Evolutionary conservation across 2,329 filamentous ascomycete genomes (phyloP).

Genomic region (Teratosphaeriaceae sp.): DNA sequence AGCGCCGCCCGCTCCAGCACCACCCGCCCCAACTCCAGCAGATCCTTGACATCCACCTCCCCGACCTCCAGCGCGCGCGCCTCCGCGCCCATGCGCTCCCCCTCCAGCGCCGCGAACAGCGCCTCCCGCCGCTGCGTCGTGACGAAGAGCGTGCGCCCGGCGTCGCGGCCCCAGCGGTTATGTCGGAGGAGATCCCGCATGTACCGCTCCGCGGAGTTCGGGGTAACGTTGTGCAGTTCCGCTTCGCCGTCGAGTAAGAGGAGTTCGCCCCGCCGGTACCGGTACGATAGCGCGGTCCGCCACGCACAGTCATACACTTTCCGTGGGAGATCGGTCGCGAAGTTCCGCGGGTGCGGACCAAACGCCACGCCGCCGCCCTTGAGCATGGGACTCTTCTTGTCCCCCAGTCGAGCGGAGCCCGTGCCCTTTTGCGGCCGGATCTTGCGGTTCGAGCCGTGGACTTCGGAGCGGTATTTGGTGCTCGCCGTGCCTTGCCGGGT

Average conservation of each 20-base stretch:
- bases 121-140: conserved; percentile 55
- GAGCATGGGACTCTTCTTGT: conserved; percentile 73
- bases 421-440: conserved; percentile 80
- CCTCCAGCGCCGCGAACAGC: conserved; percentile 60
- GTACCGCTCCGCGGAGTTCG: conserved; percentile 43
- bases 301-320: conserved; percentile 96
- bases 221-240: conserved; percentile 57
- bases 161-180: conserved; percentile 61
- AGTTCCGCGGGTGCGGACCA: conserved; percentile 89
- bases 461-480: conserved; percentile 73
- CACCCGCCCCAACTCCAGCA: conserved; percentile 76
- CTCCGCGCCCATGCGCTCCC: conserved; percentile 52
- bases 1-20: conserved; percentile 81
- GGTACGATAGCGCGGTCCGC: conserved; percentile 88
- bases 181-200: conserved; percentile 61
- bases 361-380: conserved; percentile 81
- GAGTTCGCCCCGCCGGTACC: conserved; percentile 80
- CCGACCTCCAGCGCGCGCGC: conserved; percentile 59
- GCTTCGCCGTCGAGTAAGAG: conserved; percentile 74
- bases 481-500: conserved; percentile 81
- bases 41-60: conserved; percentile 94
- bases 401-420: conserved; percentile 71
- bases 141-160: conserved; percentile 70
- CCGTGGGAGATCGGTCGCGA: conserved; percentile 70
- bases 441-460: conserved; percentile 78